Evolutionary conservation across 352 stramenopile species (phyloP), one percentile per base, ranked within the genome.

Genomic region (Phytophthora niederhauseri): DNA sequence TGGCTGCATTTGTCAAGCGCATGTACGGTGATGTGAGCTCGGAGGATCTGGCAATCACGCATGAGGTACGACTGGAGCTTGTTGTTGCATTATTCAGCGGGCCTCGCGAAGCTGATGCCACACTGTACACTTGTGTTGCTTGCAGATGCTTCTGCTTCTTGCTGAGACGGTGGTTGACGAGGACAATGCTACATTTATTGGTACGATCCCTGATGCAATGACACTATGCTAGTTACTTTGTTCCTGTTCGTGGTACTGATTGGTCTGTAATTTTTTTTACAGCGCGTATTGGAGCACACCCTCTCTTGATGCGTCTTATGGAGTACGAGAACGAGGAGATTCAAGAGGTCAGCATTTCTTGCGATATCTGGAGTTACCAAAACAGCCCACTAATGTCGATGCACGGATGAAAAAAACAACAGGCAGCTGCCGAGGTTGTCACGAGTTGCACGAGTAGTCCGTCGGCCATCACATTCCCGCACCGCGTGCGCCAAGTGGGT

Each of bases 121-220:
- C 12, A 57, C 24, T n/a, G 17, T 9, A n/a, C 31, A 1, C 14
- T 15, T 48, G 30, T 7, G 36, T 17, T 50, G 26, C 15, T 38
- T 11, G 3, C 38, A 67, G 34, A 67, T 77, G 31, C 41, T 80
- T 28, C 38, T 63, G 43, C 61, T 76, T 7, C 76, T 94, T 8
- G 80, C 88, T 6, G 72, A 82, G 36, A 80, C 76, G 11, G 65
- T 92, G n/a, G 65, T 79, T 12, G 85, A 95, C 70, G 85, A 94
- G 73, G 85, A 95, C 76, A 94, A 95, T 66, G 81, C 86, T 31
- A 92, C 82, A 6, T 93, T 89, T 51, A 76, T 86, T 24, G 85
- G 85, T 93, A 49, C 62, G 80, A 66, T 48, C 4, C 26, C 14
- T 15, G 15, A 17, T 17, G 45, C 9, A 28, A 28, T 26, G n/a